Conservation (phyloP, 192 early-diverging fungal genomes). For the Pecoramyces ruminantium region DNA sequence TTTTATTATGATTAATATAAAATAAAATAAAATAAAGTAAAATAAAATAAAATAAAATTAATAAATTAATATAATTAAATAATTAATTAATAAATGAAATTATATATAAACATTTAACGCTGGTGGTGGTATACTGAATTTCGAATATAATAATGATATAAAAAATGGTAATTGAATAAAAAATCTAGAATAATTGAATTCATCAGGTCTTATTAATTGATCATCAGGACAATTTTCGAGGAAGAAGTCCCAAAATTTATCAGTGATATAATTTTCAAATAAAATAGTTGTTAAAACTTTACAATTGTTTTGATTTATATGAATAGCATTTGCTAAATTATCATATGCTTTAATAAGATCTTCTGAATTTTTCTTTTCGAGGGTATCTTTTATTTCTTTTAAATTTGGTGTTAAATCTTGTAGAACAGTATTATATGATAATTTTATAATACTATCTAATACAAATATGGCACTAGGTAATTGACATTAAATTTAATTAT, state of each 20-base stretch:
- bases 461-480: background rate
- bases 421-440: background rate
- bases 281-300: constrained; percentile 20
- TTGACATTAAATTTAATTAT: background rate
- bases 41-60: no score
- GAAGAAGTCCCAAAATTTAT: constrained; percentile 33
- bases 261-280: constrained; percentile 12
- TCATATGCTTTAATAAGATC: constrained; percentile 21
- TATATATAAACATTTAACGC: constrained; percentile 11
- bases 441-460: background rate
- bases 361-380: constrained; percentile 1
- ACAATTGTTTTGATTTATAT: constrained; percentile 15
- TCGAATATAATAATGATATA: constrained; percentile 25
- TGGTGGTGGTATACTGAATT: constrained; percentile 25
- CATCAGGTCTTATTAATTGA: constrained; percentile 30
- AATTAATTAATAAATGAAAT: no score
- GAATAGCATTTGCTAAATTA: constrained; percentile 20
- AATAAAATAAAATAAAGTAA: no score
- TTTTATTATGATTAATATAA: no score
- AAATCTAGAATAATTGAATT: constrained; percentile 27
- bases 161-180: constrained; percentile 35
- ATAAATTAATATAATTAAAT: no score
- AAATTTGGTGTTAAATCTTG: background rate
- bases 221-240: constrained; percentile 24
- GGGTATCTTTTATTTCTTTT: constrained; percentile 11